A percentile compares a stretch with the other conserved stretches of the same genome.
Conservation (phyloP, 1,139 yeast species). For the Geotrichum siamense region DNA sequence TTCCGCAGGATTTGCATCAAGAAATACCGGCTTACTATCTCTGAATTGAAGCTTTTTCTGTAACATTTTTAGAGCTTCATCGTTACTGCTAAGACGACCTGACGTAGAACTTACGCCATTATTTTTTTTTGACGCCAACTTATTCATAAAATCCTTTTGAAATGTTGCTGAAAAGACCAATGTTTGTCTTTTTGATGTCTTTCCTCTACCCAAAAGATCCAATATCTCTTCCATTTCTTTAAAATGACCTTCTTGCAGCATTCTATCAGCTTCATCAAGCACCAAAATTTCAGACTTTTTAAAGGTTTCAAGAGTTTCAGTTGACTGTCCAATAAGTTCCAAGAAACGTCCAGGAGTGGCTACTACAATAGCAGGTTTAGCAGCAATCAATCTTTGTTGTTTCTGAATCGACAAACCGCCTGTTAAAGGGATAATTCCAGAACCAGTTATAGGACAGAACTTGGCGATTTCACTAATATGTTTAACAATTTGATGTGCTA, state of each 20-base stretch:
- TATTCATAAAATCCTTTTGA: slow-evolving; percentile 71
- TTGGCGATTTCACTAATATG: slow-evolving; percentile 62
- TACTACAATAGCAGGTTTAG: slow-evolving; percentile 75
- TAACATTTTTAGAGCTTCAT: slow-evolving; percentile 35
- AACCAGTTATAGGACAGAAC: slow-evolving; percentile 45
- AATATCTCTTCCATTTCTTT: slow-evolving; percentile 83
- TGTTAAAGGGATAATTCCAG: slow-evolving; percentile 70
- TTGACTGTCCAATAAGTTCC: slow-evolving; percentile 65
- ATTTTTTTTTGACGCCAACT: slow-evolving; percentile 45
- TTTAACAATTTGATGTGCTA: slow-evolving; percentile 87
- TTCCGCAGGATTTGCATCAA: slow-evolving; percentile 86
- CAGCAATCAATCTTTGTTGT: slow-evolving; percentile 69
- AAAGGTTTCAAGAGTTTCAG: slow-evolving; percentile 45
- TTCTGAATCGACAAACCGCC: slow-evolving; percentile 94
- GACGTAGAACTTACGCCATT: slow-evolving; percentile 20
- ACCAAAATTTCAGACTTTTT: slow-evolving; percentile 65
- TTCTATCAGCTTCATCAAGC: slow-evolving; percentile 95
- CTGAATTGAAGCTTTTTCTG: slow-evolving; percentile 35
- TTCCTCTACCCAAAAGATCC: slow-evolving; percentile 41
- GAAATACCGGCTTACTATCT: slow-evolving; percentile 44
- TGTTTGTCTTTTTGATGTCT: slow-evolving; percentile 68
- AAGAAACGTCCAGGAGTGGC: slow-evolving; percentile 96
- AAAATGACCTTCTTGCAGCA: slow-evolving; percentile 92
- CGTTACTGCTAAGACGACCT: slow-evolving; percentile 26
- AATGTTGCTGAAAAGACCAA: slow-evolving; percentile 93